Percentiles rank a stretch among this genome's conserved stretches.
phyloP scores from a whole-genome alignment of 2,329 filamentous ascomycete species.

The Arthrinium puccinioides region DNA sequence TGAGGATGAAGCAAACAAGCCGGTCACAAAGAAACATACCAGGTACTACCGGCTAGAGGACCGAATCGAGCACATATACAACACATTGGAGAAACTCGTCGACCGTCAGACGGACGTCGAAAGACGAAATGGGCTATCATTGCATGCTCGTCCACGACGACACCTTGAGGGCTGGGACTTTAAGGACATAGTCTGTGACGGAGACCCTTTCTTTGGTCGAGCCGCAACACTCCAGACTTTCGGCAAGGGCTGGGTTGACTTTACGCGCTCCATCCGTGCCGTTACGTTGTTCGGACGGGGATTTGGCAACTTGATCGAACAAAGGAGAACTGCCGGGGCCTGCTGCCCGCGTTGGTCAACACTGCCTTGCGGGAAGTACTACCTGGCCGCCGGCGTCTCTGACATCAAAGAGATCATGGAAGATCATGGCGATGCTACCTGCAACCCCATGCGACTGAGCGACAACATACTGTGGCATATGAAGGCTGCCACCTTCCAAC shows the following conservation, averaged over 20 bases:
- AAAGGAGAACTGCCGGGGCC: background rate
- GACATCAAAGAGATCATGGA: conserved; percentile 11
- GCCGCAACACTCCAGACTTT: conserved; percentile 11
- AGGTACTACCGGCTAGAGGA: conserved; percentile 15
- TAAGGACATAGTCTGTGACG: conserved; percentile 19
- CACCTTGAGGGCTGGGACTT: conserved; percentile 20
- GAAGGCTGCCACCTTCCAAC: too few species aligned
- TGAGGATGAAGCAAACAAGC: background rate
- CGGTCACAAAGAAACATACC: background rate
- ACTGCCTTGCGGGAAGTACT: conserved; percentile 19
- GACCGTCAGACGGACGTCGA: conserved; percentile 19
- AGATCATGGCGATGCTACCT: too few species aligned
- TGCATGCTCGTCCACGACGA: conserved; percentile 10
- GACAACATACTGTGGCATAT: too few species aligned
- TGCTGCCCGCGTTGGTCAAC: conserved; percentile 16
- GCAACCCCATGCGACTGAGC: too few species aligned
- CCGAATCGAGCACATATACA: conserved; percentile 16
- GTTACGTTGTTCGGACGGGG: conserved; percentile 12
- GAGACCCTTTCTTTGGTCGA: conserved; percentile 12
- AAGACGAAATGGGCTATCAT: conserved; percentile 12
- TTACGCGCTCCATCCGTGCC: conserved; percentile 17
- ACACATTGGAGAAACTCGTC: conserved; percentile 20
- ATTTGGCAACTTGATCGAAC: conserved; percentile 12
- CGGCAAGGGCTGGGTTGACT: conserved; percentile 22
- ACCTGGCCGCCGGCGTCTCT: conserved; percentile 17